A percentile compares a stretch with the other conserved stretches of the same genome.
phyloP scores from a whole-genome alignment of 352 stramenopile species.

The Phytophthora fragariae region DNA sequence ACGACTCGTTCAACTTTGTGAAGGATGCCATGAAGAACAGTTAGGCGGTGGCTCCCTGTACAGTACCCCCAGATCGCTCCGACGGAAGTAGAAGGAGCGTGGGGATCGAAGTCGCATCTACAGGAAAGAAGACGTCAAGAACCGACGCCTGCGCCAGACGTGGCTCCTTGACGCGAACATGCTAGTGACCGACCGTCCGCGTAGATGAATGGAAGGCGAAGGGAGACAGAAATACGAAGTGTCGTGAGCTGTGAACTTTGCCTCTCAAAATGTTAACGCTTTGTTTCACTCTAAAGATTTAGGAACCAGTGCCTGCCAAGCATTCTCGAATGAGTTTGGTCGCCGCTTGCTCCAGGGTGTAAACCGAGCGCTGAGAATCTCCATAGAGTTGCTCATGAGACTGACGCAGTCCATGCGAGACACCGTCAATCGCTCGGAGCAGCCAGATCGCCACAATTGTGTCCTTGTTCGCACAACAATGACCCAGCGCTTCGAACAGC shows the following conservation, averaged over 20 bases:
- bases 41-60: slow-evolving; percentile 52
- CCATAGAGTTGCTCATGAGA: slow-evolving; percentile 26
- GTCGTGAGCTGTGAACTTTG: slow-evolving; percentile 20
- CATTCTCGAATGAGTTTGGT: neutral
- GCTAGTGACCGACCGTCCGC: slow-evolving; percentile 25
- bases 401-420: slow-evolving; percentile 29
- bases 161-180: slow-evolving; percentile 20
- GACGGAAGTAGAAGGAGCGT: slow-evolving; percentile 38
- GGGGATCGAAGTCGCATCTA: slow-evolving; percentile 42
- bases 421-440: slow-evolving; percentile 20
- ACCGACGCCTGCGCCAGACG: slow-evolving; percentile 13
- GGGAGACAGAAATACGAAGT: slow-evolving; percentile 38
- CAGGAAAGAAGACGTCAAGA: slow-evolving; percentile 29
- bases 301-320: neutral
- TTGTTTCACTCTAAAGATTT: neutral
- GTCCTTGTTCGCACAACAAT: slow-evolving; percentile 29
- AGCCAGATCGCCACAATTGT: slow-evolving; percentile 26
- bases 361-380: neutral
- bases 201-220: slow-evolving; percentile 40
- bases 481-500: slow-evolving; percentile 21
- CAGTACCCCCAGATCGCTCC: slow-evolving; percentile 56
- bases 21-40: slow-evolving; percentile 92
- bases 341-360: neutral
- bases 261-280: neutral
- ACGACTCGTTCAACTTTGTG: slow-evolving; percentile 92